Percentiles rank a stretch among this genome's conserved stretches.
Evolutionary conservation across 306 rosid species (phyloP).

Genomic region (Coriaria nepalensis): DNA sequence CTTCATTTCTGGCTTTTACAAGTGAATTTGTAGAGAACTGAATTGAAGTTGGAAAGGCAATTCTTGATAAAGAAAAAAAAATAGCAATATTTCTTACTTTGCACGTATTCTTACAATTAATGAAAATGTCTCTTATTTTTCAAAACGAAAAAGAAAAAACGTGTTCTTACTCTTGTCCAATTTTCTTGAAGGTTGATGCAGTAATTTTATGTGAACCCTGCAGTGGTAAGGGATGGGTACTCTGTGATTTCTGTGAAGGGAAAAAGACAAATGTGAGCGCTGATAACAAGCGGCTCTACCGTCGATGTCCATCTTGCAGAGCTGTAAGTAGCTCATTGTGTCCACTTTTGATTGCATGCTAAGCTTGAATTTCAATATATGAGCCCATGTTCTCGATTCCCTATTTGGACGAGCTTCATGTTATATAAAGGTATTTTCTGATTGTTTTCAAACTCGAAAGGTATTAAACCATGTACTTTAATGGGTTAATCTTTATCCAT

Average conservation of each 20-base stretch:
- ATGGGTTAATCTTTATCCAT: too few species aligned
- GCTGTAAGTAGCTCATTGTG: conserved; percentile 37
- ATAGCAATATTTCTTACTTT: too few species aligned
- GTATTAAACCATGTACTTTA: too few species aligned
- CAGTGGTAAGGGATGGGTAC: conserved; percentile 70
- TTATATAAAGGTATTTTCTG: too few species aligned
- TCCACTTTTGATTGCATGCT: neutral
- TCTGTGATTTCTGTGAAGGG: conserved; percentile 73
- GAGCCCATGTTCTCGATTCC: neutral
- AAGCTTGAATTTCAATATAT: neutral
- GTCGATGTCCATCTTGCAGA: conserved; percentile 85
- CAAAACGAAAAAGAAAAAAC: too few species aligned
- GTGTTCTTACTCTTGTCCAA: conserved; percentile 17
- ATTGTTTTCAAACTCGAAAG: too few species aligned
- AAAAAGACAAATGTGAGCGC: conserved; percentile 72
- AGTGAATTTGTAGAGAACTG: too few species aligned
- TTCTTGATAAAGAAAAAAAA: too few species aligned
- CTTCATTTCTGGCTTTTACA: too few species aligned
- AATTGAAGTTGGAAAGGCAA: neutral
- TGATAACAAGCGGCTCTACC: conserved; percentile 56
- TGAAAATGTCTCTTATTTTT: too few species aligned
- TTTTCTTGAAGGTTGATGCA: conserved; percentile 31
- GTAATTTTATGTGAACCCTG: conserved; percentile 61
- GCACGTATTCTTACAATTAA: too few species aligned
- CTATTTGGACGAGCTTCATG: too few species aligned